Percentiles rank a stretch among this genome's conserved stretches.
Evolutionary conservation across 78 protist species (phyloP).

Genomic region (Trichosphaerium sp.): DNA sequence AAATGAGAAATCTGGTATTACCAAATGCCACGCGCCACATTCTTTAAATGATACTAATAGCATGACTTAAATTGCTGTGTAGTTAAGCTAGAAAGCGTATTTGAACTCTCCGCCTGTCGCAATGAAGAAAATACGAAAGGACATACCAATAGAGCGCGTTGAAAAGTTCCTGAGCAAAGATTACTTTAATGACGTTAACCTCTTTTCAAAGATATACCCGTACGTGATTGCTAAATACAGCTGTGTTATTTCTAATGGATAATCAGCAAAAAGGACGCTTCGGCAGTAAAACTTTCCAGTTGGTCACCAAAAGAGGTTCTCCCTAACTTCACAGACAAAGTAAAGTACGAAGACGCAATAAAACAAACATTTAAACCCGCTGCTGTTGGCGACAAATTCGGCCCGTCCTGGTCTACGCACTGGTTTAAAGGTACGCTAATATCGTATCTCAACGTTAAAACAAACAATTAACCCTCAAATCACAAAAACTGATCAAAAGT

Average conservation of each 20-base stretch:
- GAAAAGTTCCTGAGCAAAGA: conserved; percentile 33
- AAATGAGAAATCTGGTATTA: too few species aligned
- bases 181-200: conserved; percentile 30
- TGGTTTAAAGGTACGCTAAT: too few species aligned
- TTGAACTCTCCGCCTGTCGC: too few species aligned
- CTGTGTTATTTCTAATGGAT: conserved; percentile 4
- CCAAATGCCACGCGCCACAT: too few species aligned
- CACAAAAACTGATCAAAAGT: too few species aligned
- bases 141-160: conserved; percentile 22
- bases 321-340: neutral
- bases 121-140: conserved; percentile 4
- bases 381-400: conserved; percentile 20
- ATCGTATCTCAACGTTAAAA: too few species aligned
- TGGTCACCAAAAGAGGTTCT: neutral
- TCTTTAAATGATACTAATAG: too few species aligned
- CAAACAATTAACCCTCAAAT: too few species aligned
- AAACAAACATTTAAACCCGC: conserved; percentile 5
- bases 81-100: too few species aligned
- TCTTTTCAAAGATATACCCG: conserved; percentile 4
- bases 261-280: conserved; percentile 13
- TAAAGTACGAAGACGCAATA: conserved; percentile 3
- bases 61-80: too few species aligned
- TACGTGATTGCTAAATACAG: neutral
- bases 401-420: conserved; percentile 41
- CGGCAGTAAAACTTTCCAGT: neutral